phyloP scores from a whole-genome alignment of 2,329 filamentous ascomycete species.

The Colletotrichum sidae region DNA sequence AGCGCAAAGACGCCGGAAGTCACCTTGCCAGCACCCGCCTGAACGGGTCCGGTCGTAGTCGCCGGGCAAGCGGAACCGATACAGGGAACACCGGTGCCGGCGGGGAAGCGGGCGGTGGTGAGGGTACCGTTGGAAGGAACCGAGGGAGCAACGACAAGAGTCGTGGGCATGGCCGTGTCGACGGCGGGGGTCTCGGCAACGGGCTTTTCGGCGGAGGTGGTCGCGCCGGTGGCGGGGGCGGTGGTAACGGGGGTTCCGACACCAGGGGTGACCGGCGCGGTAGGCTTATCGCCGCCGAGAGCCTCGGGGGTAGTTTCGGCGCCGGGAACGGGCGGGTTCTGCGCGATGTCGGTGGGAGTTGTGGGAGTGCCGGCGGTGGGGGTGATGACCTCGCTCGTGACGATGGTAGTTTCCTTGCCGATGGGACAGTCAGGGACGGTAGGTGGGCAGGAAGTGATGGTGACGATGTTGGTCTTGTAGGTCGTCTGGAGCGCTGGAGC shows the following conservation, averaged over 20 bases:
- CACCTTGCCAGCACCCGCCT: slow-evolving; percentile 25
- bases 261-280: slow-evolving; percentile 40
- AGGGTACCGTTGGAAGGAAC: slow-evolving; percentile 27
- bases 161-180: slow-evolving; percentile 17
- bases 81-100: slow-evolving; percentile 25
- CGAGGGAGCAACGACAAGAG: slow-evolving; percentile 27
- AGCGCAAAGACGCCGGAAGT: slow-evolving; percentile 7
- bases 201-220: slow-evolving; percentile 13
- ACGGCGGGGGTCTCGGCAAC: slow-evolving; percentile 12
- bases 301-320: slow-evolving; percentile 11
- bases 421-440: slow-evolving; percentile 52
- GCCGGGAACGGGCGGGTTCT: slow-evolving; percentile 27
- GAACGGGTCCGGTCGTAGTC: slow-evolving; percentile 29
- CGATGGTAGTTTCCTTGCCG: slow-evolving; percentile 47
- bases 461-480: slow-evolving; percentile 44
- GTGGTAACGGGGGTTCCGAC: slow-evolving; percentile 46
- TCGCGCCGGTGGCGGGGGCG: slow-evolving; percentile 5
- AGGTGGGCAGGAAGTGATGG: slow-evolving; percentile 67
- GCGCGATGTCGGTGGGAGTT: slow-evolving; percentile 21
- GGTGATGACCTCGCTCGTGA: slow-evolving; percentile 53
- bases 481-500: not conserved
- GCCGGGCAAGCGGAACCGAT: slow-evolving; percentile 29
- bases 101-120: slow-evolving; percentile 16
- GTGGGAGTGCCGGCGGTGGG: slow-evolving; percentile 15
- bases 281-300: slow-evolving; percentile 15